These are phyloP conservation scores for Fusarium graminum DNA, from an alignment of 2,329 filamentous ascomycete genomes.

Conservation along the genomic window DNA sequence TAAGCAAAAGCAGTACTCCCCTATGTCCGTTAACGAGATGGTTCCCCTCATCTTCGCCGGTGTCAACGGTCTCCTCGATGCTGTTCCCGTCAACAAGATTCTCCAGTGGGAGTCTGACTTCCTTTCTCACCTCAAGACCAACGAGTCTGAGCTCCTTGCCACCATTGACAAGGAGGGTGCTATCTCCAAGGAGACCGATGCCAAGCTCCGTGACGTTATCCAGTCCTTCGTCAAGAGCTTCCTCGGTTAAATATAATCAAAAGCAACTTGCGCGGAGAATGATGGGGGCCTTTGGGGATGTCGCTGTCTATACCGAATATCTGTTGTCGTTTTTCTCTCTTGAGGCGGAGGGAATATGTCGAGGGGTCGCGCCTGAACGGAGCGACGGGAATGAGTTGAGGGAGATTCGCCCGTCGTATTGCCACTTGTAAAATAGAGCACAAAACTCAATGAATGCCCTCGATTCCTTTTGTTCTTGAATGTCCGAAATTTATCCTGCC, in stretches of 20 bases:
- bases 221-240: slow-evolving; percentile 94
- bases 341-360: slow-evolving; percentile 60
- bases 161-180: slow-evolving; percentile 96
- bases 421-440: slow-evolving; percentile 74
- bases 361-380: slow-evolving; percentile 62
- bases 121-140: slow-evolving; percentile 90
- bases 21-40: slow-evolving; percentile 99
- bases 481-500: slow-evolving; percentile 16
- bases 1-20: slow-evolving; percentile 99
- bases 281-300: slow-evolving; percentile 54
- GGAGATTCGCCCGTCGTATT: slow-evolving; percentile 63
- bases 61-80: slow-evolving; percentile 97
- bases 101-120: slow-evolving; percentile 95
- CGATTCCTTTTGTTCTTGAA: slow-evolving; percentile 68
- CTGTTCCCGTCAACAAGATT: slow-evolving; percentile 90
- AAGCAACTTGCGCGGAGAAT: slow-evolving; percentile 50
- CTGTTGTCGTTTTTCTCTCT: slow-evolving; percentile 62
- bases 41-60: slow-evolving; percentile 99
- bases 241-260: slow-evolving; percentile 64
- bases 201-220: slow-evolving; percentile 82
- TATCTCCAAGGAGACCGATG: slow-evolving; percentile 93
- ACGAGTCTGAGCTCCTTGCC: slow-evolving; percentile 85
- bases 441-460: slow-evolving; percentile 72
- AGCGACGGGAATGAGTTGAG: slow-evolving; percentile 60
- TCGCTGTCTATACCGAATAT: slow-evolving; percentile 63